Conservation (phyloP, 176 grass and related monocot species). For the Paspalum vaginatum region DNA sequence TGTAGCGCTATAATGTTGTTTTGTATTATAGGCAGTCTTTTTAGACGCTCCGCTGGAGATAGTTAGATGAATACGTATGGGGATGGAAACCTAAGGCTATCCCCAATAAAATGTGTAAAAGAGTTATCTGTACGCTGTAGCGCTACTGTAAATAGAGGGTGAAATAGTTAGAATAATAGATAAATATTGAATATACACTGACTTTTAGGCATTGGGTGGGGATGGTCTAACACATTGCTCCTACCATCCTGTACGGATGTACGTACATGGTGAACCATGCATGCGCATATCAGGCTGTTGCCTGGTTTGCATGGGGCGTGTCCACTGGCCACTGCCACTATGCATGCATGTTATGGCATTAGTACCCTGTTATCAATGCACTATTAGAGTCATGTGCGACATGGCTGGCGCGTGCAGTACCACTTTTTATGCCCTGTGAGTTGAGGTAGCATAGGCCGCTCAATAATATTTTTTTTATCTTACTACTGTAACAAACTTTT, state of each 20-base stretch:
- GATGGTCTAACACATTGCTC: neutral
- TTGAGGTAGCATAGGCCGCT: neutral
- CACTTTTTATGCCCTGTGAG: neutral
- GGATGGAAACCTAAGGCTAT: too few relatives aligned
- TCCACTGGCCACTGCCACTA: slow-evolving; percentile 26
- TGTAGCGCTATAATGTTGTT: too few relatives aligned
- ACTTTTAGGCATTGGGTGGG: too few relatives aligned
- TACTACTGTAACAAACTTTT: neutral
- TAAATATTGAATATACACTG: too few relatives aligned
- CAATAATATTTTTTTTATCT: neutral
- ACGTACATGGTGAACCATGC: slow-evolving; percentile 15
- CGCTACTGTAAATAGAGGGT: too few relatives aligned
- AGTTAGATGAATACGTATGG: too few relatives aligned
- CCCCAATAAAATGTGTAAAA: too few relatives aligned
- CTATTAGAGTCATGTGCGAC: slow-evolving; percentile 18
- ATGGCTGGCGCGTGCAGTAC: slow-evolving; percentile 1
- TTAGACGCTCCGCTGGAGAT: too few relatives aligned
- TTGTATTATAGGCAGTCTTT: too few relatives aligned
- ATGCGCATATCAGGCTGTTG: neutral
- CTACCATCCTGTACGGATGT: neutral
- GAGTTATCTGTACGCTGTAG: too few relatives aligned
- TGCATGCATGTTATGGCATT: slow-evolving; percentile 27
- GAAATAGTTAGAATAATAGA: too few relatives aligned
- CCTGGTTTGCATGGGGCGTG: neutral
- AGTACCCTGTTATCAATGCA: neutral